These are phyloP conservation scores for Rhypophila decipiens DNA, from an alignment of 495 filamentous ascomycete genomes.

Conservation along the genomic window DNA sequence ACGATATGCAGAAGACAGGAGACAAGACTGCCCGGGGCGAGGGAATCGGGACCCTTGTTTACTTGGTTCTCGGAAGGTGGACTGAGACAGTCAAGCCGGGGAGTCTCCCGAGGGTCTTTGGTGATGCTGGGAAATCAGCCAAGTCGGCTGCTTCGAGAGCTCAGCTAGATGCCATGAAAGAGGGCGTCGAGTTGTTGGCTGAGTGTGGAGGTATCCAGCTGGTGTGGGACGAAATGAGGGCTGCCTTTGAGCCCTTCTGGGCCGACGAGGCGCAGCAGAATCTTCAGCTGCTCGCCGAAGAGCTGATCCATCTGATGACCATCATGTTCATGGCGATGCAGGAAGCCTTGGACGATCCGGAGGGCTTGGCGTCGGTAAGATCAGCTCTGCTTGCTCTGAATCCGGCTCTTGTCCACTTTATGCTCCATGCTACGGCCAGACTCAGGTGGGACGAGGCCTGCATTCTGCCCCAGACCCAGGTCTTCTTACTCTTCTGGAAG, in stretches of 20 bases:
- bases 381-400: conserved; percentile 46
- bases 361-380: conserved; percentile 31
- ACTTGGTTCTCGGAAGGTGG: conserved; percentile 74
- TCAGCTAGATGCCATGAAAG: conserved; percentile 66
- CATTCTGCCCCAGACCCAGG: conserved; percentile 29
- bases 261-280: conserved; percentile 31
- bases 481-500: conserved; percentile 87
- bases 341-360: conserved; percentile 47
- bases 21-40: conserved; percentile 53
- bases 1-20: conserved; percentile 27
- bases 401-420: conserved; percentile 62
- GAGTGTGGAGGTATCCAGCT: conserved; percentile 53
- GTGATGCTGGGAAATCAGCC: conserved; percentile 32
- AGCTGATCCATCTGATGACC: conserved; percentile 57
- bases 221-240: conserved; percentile 55
- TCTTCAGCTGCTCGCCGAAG: conserved; percentile 41
- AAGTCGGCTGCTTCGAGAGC: conserved; percentile 41
- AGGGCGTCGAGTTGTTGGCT: conserved; percentile 53
- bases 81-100: conserved; percentile 57
- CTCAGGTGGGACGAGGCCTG: conserved; percentile 78
- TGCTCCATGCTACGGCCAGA: conserved; percentile 68
- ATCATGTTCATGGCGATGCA: conserved; percentile 69
- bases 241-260: conserved; percentile 50
- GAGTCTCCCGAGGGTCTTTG: conserved; percentile 15
- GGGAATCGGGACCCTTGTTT: conserved; percentile 68